Evolutionary conservation across 176 grass and related monocot genomes (phyloP), one percentile per base, ranked within the genome.

Genomic region (Thalia dealbata): DNA sequence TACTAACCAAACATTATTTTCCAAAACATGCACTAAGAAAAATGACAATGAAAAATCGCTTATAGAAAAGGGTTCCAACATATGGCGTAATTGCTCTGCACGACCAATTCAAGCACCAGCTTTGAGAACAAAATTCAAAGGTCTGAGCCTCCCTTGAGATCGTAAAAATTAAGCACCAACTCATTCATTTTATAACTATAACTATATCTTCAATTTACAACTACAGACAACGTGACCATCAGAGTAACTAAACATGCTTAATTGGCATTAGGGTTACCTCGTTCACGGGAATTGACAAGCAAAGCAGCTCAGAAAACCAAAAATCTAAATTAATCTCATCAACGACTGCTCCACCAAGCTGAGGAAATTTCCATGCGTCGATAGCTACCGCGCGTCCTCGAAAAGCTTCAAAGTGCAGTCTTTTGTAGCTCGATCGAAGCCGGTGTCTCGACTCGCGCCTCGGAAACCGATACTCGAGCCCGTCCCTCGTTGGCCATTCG

Each of bases 221-320:
- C 6, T 1, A 68, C 3, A 11, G 35, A 68, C 14, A 12, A 41
- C 6, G 10, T 43, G 38, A 67, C 35, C 64, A 67, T 67, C 41
- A n/a, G 15, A 10, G 22, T 23, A 46, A 1, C 8, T 45, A 19
- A 22, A 26, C 21, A 26, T 13, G 10, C 10, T 26, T 28, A 63
- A 26, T 29, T 26, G 2, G 11, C 30, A 19, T 22, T 42, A 27
- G 32, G 14, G 23, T 55, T 45, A 61, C 56, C 56, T 75, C 26
- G 61, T 62, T 32, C 16, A 46, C n/a, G 25, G 73, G 73, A 74
- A 74, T 74, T 14, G 52, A 75, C 73, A 75, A 46, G 58, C 23
- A 75, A 26, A 75, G 73, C 56, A 75, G 26, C 18, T 62, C 58
- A 45, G 58, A 75, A 11, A 28, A 14, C 10, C 0, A 19, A 21